Evolutionary conservation across 768 basidiomycete species (phyloP).

Genomic region (Lepiota venenata): DNA sequence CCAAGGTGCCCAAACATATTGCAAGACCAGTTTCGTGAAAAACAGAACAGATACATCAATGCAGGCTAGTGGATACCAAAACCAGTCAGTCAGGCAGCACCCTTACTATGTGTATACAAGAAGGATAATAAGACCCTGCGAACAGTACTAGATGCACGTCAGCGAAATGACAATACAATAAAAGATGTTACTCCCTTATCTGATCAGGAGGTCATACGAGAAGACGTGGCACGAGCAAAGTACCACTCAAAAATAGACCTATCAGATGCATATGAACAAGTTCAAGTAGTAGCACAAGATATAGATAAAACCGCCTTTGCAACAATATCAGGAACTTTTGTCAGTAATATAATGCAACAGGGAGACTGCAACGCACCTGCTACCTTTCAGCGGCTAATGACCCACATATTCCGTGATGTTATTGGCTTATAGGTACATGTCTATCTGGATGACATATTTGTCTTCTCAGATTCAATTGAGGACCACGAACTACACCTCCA

Average conservation of each 20-base stretch:
- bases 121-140: no score
- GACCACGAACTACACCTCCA: slow-evolving; percentile 34
- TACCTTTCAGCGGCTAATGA: slow-evolving; percentile 46
- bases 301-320: slow-evolving; percentile 30
- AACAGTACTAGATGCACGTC: no score
- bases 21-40: no score
- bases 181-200: slow-evolving; percentile 39
- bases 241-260: slow-evolving; percentile 37
- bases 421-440: slow-evolving; percentile 37
- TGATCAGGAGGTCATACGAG: slow-evolving; percentile 30
- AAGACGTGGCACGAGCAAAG: slow-evolving; percentile 28
- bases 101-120: no score
- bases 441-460: no score
- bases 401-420: slow-evolving; percentile 29
- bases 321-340: slow-evolving; percentile 32
- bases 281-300: slow-evolving; percentile 26
- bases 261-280: slow-evolving; percentile 40
- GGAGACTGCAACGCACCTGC: no score
- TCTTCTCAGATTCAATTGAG: no score
- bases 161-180: no score
- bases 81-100: no score
- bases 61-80: no score
- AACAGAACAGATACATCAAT: no score
- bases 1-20: no score
- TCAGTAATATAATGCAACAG: slow-evolving; percentile 38